Percentiles rank a stretch among this genome's conserved stretches.
Conservation (phyloP, 331 rosid genomes). For the Malus hybrid region DNA sequence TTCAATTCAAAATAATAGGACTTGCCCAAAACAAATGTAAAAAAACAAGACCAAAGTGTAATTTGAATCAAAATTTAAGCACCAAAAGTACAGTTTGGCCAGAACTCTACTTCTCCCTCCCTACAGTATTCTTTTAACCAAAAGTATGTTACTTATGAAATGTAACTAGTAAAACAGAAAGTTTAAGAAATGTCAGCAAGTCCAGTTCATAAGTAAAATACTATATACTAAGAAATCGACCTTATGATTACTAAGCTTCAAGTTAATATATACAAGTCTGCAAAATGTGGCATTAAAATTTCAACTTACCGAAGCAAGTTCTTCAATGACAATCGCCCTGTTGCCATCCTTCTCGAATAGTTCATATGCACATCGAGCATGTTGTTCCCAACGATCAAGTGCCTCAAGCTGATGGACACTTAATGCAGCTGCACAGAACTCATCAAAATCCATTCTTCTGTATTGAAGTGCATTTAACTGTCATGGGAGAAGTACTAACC, state of each 20-base stretch:
- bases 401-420: slow-evolving; percentile 98
- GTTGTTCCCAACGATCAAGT: slow-evolving; percentile 94
- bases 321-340: slow-evolving; percentile 89
- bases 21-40: neutral
- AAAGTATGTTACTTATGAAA: no score
- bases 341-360: slow-evolving; percentile 93
- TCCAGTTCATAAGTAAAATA: neutral
- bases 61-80: neutral
- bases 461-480: slow-evolving; percentile 89
- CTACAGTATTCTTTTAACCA: no score
- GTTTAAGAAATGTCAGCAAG: neutral
- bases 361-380: slow-evolving; percentile 90
- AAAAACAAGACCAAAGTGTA: no score
- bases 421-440: slow-evolving; percentile 85
- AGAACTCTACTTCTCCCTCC: neutral
- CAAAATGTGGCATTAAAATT: slow-evolving; percentile 1
- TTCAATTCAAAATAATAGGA: neutral
- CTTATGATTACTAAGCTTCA: neutral
- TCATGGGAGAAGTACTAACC: slow-evolving; percentile 16
- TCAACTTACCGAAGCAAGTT: slow-evolving; percentile 85
- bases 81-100: neutral
- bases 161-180: neutral
- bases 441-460: slow-evolving; percentile 98
- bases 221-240: neutral
- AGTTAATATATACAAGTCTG: neutral